A percentile compares a stretch with the other conserved stretches of the same genome.
phyloP scores from a whole-genome alignment of 2,329 filamentous ascomycete species.

The Alternaria sp. region DNA sequence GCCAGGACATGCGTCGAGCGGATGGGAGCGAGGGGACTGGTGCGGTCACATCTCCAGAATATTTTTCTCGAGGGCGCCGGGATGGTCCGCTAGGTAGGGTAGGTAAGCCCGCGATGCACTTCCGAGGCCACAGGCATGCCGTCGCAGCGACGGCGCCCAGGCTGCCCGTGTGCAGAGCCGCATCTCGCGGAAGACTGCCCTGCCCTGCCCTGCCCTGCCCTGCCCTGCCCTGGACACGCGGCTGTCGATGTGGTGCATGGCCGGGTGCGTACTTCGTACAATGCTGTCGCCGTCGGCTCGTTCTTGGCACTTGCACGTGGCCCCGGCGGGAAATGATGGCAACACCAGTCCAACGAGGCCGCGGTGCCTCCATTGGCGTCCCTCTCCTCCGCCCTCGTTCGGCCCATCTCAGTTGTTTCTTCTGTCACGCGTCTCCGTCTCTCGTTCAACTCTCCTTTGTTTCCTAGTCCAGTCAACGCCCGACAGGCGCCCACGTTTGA shows the following conservation, averaged over 20 bases:
- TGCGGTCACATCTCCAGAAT: conserved; percentile 32
- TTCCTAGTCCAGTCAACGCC: conserved; percentile 22
- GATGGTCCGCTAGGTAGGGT: conserved; percentile 25
- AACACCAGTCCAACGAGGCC: conserved; percentile 19
- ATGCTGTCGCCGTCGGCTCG: conserved; percentile 6
- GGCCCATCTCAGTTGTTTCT: conserved; percentile 17
- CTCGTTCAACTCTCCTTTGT: conserved; percentile 20
- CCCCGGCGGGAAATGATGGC: conserved; percentile 15
- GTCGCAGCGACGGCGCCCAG: conserved; percentile 21
- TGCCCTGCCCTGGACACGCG: background rate
- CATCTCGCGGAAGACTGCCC: background rate
- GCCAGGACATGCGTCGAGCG: conserved; percentile 40
- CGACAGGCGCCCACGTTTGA: conserved; percentile 22
- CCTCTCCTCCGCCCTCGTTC: conserved; percentile 3
- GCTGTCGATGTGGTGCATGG: conserved; percentile 1
- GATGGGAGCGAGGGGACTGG: conserved; percentile 12
- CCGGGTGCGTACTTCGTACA: background rate
- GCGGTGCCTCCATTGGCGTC: conserved; percentile 8
- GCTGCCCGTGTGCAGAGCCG: background rate
- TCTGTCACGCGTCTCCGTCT: conserved; percentile 23
- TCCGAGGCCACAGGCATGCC: conserved; percentile 21
- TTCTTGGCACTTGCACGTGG: conserved; percentile 12
- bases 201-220: background rate
- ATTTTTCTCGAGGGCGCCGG: conserved; percentile 40
- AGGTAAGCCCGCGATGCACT: conserved; percentile 21